Evolutionary conservation across 2,329 filamentous ascomycete species (phyloP), one percentile per base, ranked within the genome.

Genomic region (Exophiala viscosa): DNA sequence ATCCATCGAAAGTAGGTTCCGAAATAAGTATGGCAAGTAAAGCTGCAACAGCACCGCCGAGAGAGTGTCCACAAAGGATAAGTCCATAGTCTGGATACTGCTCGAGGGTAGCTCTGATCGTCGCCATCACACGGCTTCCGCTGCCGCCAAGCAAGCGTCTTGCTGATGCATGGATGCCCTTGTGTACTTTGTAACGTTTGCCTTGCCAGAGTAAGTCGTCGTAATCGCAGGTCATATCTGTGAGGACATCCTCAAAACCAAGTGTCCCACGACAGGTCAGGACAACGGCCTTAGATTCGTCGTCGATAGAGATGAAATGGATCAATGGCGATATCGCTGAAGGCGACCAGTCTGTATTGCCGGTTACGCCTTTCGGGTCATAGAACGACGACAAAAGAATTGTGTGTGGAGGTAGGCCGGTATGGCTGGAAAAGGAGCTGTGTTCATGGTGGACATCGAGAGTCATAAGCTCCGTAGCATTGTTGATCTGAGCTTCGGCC

Each of bases 201-300:
- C 83, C 83, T 52, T 82, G 77, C 83, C 86, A 85, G 4, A 72
- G 57, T 8, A 87, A 69, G 49, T 83, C 77, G 60, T 87, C 84
- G 58, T 88, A 88, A 42, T 87, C 85, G 67, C 85, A 88, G 28
- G 85, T 85, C 78, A 88, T 81, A 62, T 88, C 86, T 0, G 85
- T 85, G 33, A 89, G 70, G 18, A 88, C 80, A 63, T 89, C 86
- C 62, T 88, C 85, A 55, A 88, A 88, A 0, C 86, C 86, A 35
- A 87, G 73, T 0, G 86, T 89, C 1, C 86, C 86, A 34, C 86
- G 79, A 45, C 86, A 86, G 1, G 85, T 84, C n/a, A 89, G 72
- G 0, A 89, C 85, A 0, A 89, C 82, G 0, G 86, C 85, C 62
- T 83, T 85, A 1, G 85, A 85, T 46, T 85, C 82, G 62, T 87